These are phyloP conservation scores for Gossypium herbaceum DNA, from an alignment of 345 rosid species.

Conservation along the genomic window DNA sequence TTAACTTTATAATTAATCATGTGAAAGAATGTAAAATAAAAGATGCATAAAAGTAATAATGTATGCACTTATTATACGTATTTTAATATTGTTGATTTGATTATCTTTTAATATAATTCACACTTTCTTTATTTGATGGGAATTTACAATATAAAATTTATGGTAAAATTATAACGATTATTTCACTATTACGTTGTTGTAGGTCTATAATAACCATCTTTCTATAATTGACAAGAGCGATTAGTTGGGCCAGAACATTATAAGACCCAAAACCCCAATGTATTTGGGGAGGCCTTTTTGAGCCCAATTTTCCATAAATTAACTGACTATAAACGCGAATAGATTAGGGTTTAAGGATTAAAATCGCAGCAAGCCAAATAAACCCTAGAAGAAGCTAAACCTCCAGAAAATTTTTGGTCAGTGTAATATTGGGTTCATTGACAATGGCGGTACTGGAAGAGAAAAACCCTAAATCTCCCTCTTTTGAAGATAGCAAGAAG, in stretches of 20 bases:
- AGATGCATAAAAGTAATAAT: no score
- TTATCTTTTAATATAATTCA: no score
- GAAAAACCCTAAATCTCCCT: not conserved
- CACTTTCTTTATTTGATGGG: no score
- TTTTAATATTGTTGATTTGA: no score
- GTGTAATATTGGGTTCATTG: not conserved
- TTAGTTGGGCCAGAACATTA: not conserved
- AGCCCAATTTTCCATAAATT: not conserved
- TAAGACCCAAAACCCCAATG: not conserved
- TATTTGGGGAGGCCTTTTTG: not conserved
- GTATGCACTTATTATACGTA: no score
- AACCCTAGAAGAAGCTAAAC: not conserved
- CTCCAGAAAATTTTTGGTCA: not conserved
- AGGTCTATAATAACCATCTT: no score
- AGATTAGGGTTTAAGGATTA: conserved; percentile 10
- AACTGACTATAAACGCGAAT: not conserved
- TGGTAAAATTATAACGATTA: no score
- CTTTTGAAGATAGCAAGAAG: conserved; percentile 33
- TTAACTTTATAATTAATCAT: no score
- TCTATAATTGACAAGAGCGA: no score
- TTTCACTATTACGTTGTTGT: no score
- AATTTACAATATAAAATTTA: no score
- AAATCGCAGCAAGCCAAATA: not conserved
- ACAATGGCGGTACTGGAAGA: conserved; percentile 33
- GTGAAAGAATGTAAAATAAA: no score